A percentile compares a stretch with the other conserved stretches of the same genome.
Evolutionary conservation across 2,329 filamentous ascomycete genomes (phyloP).

Genomic region (Clarireedia sp.): DNA sequence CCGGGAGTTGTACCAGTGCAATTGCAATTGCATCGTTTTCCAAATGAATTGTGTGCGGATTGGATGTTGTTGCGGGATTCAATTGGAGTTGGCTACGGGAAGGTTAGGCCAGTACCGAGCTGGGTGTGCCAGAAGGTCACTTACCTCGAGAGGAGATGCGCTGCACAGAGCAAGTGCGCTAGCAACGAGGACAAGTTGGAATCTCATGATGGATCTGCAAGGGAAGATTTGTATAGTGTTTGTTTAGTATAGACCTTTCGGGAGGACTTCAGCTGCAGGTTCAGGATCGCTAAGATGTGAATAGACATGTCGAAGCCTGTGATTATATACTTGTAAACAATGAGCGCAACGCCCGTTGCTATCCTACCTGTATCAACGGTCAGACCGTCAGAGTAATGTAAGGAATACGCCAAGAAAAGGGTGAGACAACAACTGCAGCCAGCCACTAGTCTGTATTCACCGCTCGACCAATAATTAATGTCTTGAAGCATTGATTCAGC

Average conservation of each 20-base stretch:
- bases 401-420: not conserved
- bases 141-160: slow-evolving; percentile 3
- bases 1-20: slow-evolving; percentile 4
- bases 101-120: not conserved
- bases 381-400: no score
- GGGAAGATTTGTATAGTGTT: no score
- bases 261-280: no score
- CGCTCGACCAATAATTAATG: no score
- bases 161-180: slow-evolving; percentile 1
- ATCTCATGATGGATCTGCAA: not conserved
- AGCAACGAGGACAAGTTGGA: not conserved
- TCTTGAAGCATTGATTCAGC: no score
- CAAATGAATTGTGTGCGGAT: not conserved
- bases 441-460: not conserved
- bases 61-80: not conserved
- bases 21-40: not conserved
- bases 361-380: no score
- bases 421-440: not conserved
- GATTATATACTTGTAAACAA: not conserved
- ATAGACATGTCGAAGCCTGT: no score
- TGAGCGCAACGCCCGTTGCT: no score
- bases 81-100: not conserved
- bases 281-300: no score
- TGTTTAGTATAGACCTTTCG: no score
- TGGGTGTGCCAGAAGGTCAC: not conserved